A percentile compares a stretch with the other conserved stretches of the same genome.
These are phyloP conservation scores for Pythium aristosporum DNA, from an alignment of 352 stramenopile genomes.

Conservation along the genomic window DNA sequence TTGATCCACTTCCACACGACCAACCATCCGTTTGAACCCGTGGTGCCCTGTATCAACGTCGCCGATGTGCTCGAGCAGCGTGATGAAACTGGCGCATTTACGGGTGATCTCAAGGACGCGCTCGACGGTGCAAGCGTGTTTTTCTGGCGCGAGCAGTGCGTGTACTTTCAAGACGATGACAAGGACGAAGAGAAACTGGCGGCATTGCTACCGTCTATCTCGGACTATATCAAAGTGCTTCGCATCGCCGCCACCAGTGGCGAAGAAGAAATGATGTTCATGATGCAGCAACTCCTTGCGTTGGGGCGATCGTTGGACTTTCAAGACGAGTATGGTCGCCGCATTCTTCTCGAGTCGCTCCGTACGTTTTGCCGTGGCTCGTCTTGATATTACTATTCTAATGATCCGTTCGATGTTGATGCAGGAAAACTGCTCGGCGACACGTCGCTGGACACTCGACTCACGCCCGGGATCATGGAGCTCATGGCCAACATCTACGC, in stretches of 20 bases:
- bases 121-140: conserved; percentile 51
- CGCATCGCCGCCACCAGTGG: conserved; percentile 41
- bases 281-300: conserved; percentile 64
- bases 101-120: conserved; percentile 12
- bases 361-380: conserved; percentile 33
- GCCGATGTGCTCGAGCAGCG: conserved; percentile 10
- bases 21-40: conserved; percentile 17
- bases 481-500: conserved; percentile 75
- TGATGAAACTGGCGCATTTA: conserved; percentile 33
- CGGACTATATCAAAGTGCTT: conserved; percentile 71
- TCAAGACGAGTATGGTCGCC: conserved; percentile 79
- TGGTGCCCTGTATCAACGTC: conserved; percentile 10
- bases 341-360: conserved; percentile 60
- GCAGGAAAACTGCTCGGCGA: conserved; percentile 61
- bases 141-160: conserved; percentile 81
- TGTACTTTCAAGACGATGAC: conserved; percentile 67
- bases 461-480: conserved; percentile 73
- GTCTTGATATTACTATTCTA: background rate
- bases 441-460: conserved; percentile 47
- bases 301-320: conserved; percentile 71
- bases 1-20: conserved; percentile 39
- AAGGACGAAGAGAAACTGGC: conserved; percentile 54
- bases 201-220: conserved; percentile 57
- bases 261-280: conserved; percentile 52
- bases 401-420: background rate